Evolutionary conservation across 148 eudicot genomes (phyloP).

Genomic region (Cornus controversa): DNA sequence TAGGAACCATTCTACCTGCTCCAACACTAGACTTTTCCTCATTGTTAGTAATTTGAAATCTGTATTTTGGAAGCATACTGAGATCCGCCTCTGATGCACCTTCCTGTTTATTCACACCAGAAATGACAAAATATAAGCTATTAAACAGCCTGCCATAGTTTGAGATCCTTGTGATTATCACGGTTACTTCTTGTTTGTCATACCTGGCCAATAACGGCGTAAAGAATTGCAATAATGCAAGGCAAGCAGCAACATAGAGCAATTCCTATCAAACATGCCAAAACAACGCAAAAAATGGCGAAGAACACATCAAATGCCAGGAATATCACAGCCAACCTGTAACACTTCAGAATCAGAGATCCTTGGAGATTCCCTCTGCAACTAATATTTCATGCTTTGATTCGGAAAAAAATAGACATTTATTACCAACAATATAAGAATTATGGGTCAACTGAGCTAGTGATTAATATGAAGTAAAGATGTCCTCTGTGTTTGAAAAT

Average conservation of each 20-base stretch:
- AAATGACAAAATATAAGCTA: constrained; percentile 10
- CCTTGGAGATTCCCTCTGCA: background rate
- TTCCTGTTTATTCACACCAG: constrained; percentile 51
- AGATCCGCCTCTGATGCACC: constrained; percentile 98
- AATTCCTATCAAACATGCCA: constrained; percentile 90
- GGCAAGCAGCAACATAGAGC: constrained; percentile 98
- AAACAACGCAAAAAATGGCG: constrained; percentile 85
- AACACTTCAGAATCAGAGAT: constrained; percentile 13
- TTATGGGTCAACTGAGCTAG: background rate
- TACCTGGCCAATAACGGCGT: constrained; percentile 95
- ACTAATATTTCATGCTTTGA: background rate
- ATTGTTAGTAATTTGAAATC: constrained; percentile 44
- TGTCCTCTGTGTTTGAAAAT: background rate
- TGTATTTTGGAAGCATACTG: constrained; percentile 72
- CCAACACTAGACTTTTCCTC: constrained; percentile 56
- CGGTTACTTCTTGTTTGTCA: background rate
- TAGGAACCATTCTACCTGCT: constrained; percentile 85
- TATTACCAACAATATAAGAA: background rate
- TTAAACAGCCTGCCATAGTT: background rate
- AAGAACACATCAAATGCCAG: constrained; percentile 97
- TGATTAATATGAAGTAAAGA: background rate
- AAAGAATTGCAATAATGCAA: constrained; percentile 92
- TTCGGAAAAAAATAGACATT: background rate
- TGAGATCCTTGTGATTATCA: background rate
- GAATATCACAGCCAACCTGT: constrained; percentile 93